Base-by-base conservation (phyloP, 305 asterid species). In the Fraxinus angustifolia region DNA sequence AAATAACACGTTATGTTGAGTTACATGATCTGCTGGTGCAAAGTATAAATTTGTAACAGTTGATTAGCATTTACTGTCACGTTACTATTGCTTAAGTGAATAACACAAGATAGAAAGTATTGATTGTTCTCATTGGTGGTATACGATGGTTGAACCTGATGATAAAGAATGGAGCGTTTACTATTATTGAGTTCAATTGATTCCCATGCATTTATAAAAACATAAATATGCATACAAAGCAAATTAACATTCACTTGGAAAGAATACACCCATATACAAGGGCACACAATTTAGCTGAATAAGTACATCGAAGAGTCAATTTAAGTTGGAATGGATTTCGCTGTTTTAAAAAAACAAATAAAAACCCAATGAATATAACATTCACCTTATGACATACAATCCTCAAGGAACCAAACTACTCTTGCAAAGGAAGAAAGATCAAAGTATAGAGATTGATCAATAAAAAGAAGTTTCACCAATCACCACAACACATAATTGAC, bases 341-440 rank as follows among this genome's bases (percentile, higher is more conserved):
- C 34, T 71, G 78, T 58, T 45, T 53, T 28, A 21, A 31, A 36
- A 42, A 42, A 74, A 72, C 8, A 45, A 12, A 45, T 12, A 45
- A 45, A 77, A 78, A 71, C 30, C 36, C 53, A 77, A 76, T 23
- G 75, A 60, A 73, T 77, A 50, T 34, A 58, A 50, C 16, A 19
- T 21, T 58, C 36, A 8, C 53, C 78, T 80, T 28, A 33, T 30
- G 72, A 60, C 45, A 76, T 76, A 21, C 30, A 38, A 70, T 62
- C 58, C 81, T 60, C 17, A 45, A 45, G 58, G n/a, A 17, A 50
- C 11, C 71, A 62, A 62, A 62, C 71, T 21, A 62, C 71, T 62
- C 75, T 50, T 81, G 17, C 42, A 8, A 78, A 14, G 77, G 36
- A 48, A 77, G 6, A 77, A 48, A 31, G 68, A 60, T 56, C 30